These are phyloP conservation scores for Elongisporangium prolatum DNA, from an alignment of 352 stramenopile genomes.

Conservation along the genomic window DNA sequence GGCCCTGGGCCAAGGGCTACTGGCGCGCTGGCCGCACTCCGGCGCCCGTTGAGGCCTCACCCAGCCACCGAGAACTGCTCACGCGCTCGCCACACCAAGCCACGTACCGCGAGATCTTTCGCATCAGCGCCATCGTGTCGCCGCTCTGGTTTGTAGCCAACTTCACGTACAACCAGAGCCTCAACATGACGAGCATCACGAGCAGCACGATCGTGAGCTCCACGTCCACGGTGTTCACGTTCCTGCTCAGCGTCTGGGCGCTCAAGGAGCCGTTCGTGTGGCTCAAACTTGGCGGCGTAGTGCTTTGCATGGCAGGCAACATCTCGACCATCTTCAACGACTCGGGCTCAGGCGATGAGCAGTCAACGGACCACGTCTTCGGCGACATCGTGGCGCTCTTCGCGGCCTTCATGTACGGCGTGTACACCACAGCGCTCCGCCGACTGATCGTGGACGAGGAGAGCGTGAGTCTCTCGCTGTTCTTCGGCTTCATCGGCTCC, in stretches of 20 bases:
- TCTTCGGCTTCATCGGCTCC: slow-evolving; percentile 93
- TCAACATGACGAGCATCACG: slow-evolving; percentile 91
- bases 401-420: slow-evolving; percentile 89
- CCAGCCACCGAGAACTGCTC: slow-evolving; percentile 31
- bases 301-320: slow-evolving; percentile 85
- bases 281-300: slow-evolving; percentile 79
- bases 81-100: slow-evolving; percentile 22
- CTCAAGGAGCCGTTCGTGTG: slow-evolving; percentile 79
- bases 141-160: slow-evolving; percentile 95
- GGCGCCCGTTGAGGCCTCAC: slow-evolving; percentile 25
- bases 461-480: slow-evolving; percentile 87
- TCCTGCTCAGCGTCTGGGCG: slow-evolving; percentile 80
- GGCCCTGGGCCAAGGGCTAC: slow-evolving; percentile 20
- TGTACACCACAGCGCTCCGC: slow-evolving; percentile 91
- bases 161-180: slow-evolving; percentile 90
- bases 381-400: slow-evolving; percentile 68
- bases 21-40: slow-evolving; percentile 24
- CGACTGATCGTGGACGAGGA: slow-evolving; percentile 74
- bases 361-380: slow-evolving; percentile 32
- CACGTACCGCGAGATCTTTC: slow-evolving; percentile 36
- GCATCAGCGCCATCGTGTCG: slow-evolving; percentile 70
- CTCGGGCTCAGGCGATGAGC: slow-evolving; percentile 11
- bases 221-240: slow-evolving; percentile 93
- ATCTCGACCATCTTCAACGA: slow-evolving; percentile 85
- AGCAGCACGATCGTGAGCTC: slow-evolving; percentile 93